Evolutionary conservation across 345 rosid genomes (phyloP).

Genomic region (Luvunga scandens): DNA sequence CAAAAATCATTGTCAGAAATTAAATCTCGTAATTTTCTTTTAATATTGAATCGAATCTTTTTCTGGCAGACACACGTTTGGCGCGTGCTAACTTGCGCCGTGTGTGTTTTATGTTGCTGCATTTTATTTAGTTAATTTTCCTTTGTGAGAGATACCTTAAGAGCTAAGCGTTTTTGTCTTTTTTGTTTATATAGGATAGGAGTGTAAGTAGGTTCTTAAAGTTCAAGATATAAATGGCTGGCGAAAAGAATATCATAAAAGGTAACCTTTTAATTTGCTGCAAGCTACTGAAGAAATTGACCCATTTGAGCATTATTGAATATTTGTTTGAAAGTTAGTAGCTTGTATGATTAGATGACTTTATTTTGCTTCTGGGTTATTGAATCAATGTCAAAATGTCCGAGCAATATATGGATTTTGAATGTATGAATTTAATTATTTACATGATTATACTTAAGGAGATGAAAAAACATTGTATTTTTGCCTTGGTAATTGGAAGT

Average conservation of each 20-base stretch:
- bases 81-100: background rate
- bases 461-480: too few relatives aligned
- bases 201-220: slow-evolving; percentile 14
- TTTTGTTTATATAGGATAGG: slow-evolving; percentile 1
- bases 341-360: background rate
- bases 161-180: background rate
- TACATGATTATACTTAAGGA: background rate
- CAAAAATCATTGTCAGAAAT: background rate
- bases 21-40: background rate
- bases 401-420: background rate
- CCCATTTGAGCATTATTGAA: background rate
- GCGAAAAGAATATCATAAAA: slow-evolving; percentile 20
- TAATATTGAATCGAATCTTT: slow-evolving; percentile 6
- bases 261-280: slow-evolving; percentile 13
- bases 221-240: slow-evolving; percentile 26
- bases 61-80: background rate
- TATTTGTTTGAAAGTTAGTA: background rate
- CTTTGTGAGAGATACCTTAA: background rate
- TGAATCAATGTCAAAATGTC: background rate
- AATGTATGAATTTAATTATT: background rate
- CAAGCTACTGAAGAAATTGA: background rate
- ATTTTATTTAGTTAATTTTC: background rate
- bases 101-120: background rate
- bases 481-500: background rate
- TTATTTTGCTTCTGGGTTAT: background rate